phyloP scores from a whole-genome alignment of 306 rosid species.

The Lathyrus sativus region DNA sequence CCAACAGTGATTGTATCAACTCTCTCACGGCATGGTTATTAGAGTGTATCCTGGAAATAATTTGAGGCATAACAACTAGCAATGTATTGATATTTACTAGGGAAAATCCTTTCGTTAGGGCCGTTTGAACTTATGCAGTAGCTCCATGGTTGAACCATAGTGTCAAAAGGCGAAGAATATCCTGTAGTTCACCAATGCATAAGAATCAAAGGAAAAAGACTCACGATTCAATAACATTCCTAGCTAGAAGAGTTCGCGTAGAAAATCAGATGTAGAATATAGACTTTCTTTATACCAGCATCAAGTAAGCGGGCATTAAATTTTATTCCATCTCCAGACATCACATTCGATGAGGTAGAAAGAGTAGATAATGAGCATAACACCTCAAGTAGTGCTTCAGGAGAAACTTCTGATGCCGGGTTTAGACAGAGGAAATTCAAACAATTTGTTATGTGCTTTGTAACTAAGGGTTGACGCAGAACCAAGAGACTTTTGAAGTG shows the following conservation, averaged over 20 bases:
- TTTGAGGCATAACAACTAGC: conserved; percentile 97
- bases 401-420: conserved; percentile 52
- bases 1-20: too few relatives aligned
- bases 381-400: conserved; percentile 66
- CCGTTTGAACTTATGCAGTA: conserved; percentile 84
- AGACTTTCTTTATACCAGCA: conserved; percentile 71
- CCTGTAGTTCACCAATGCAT: too few relatives aligned
- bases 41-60: too few relatives aligned
- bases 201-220: too few relatives aligned
- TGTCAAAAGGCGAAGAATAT: too few relatives aligned
- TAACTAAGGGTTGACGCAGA: too few relatives aligned
- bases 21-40: too few relatives aligned
- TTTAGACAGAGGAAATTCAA: conserved; percentile 64
- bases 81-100: conserved; percentile 92
- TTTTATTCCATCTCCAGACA: conserved; percentile 74
- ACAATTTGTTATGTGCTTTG: too few relatives aligned
- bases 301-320: conserved; percentile 75
- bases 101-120: conserved; percentile 80
- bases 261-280: too few relatives aligned
- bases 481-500: too few relatives aligned
- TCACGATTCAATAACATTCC: too few relatives aligned
- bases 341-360: conserved; percentile 62
- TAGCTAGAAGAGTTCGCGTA: too few relatives aligned
- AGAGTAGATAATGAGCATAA: conserved; percentile 55
- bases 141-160: conserved; percentile 97